These are phyloP conservation scores for Ganoderma lingzhi DNA, from an alignment of 1,284 basidiomycete species.

Conservation along the genomic window DNA sequence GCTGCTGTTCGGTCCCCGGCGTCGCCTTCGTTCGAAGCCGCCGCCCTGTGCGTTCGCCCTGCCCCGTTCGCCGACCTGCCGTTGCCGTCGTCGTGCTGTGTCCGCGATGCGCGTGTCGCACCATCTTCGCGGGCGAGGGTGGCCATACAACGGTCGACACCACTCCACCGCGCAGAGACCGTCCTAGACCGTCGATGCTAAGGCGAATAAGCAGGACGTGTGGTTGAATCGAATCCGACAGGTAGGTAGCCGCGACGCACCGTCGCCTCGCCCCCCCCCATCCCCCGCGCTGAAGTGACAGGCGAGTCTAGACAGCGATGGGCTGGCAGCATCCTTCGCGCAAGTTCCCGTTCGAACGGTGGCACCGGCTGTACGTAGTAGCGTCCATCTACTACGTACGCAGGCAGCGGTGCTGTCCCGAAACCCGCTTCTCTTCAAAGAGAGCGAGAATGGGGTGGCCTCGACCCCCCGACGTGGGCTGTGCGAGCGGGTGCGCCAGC, in stretches of 20 bases:
- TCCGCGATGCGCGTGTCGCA: not conserved
- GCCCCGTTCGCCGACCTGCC: not conserved
- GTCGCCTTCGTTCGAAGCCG: not conserved
- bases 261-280: not conserved
- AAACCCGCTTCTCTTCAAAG: not conserved
- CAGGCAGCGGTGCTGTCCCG: not conserved
- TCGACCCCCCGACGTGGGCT: not conserved
- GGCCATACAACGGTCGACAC: not conserved
- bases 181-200: not conserved
- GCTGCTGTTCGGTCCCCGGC: not conserved
- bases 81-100: not conserved
- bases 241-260: not conserved
- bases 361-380: too few relatives aligned
- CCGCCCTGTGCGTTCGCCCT: too few relatives aligned
- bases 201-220: too few relatives aligned
- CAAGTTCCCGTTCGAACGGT: not conserved
- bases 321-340: not conserved
- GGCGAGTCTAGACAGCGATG: too few relatives aligned
- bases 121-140: not conserved
- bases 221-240: not conserved
- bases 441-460: not conserved
- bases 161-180: not conserved
- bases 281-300: too few relatives aligned
- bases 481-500: not conserved
- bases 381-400: not conserved